Conservation (phyloP, 345 rosid genomes). For the Hypericum perforatum region DNA sequence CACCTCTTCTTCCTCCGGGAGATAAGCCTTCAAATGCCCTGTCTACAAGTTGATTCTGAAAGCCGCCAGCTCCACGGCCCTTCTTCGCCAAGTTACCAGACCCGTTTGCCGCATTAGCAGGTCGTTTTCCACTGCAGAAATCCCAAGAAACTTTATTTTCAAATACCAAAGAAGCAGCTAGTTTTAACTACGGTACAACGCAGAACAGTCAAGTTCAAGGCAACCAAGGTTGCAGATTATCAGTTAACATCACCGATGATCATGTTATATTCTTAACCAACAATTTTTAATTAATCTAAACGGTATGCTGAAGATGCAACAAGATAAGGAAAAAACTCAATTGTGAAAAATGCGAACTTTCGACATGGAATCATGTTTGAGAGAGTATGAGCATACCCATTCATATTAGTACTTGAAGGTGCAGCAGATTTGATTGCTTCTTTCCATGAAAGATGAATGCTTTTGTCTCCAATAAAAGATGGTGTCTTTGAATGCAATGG, state of each 20-base stretch:
- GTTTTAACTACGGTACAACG: no score
- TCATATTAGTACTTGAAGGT: slow-evolving; percentile 30
- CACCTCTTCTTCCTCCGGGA: slow-evolving; percentile 61
- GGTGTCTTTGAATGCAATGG: slow-evolving; percentile 83
- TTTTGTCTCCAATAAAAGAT: slow-evolving; percentile 81
- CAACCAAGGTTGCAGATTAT: no score
- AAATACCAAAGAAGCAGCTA: slow-evolving; percentile 7
- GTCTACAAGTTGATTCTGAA: slow-evolving; percentile 71
- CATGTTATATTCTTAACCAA: no score
- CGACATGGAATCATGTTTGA: no score
- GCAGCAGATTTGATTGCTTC: slow-evolving; percentile 55
- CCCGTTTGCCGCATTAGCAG: slow-evolving; percentile 50
- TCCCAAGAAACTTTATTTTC: not conserved
- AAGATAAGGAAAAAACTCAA: not conserved
- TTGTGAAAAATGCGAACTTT: no score
- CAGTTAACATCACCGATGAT: no score
- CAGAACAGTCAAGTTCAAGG: no score
- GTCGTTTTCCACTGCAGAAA: slow-evolving; percentile 61
- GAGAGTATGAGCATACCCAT: slow-evolving; percentile 42
- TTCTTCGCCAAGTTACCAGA: slow-evolving; percentile 47
- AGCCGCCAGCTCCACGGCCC: slow-evolving; percentile 60
- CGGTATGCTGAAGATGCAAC: no score
- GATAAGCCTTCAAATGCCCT: slow-evolving; percentile 89
- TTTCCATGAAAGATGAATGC: slow-evolving; percentile 86
- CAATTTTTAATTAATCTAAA: no score